Conservation (phyloP, 345 rosid genomes). For the Melastoma malabathricum region DNA sequence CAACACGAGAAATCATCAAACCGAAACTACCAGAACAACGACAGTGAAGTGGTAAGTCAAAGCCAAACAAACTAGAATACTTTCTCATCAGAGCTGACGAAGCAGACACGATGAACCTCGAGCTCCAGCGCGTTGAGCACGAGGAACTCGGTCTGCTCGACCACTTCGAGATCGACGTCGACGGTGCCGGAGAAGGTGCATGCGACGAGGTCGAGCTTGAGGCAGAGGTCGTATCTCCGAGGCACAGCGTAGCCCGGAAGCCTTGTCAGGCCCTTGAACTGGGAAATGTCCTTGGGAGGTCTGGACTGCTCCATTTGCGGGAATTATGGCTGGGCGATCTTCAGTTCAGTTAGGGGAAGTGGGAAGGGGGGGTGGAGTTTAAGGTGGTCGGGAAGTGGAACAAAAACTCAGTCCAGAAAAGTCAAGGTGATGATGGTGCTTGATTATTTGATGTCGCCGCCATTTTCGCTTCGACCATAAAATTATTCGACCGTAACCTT, state of each 20-base stretch:
- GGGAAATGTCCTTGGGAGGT: constrained; percentile 5
- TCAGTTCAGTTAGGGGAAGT: too few species aligned
- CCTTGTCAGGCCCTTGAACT: constrained; percentile 21
- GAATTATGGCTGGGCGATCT: not conserved
- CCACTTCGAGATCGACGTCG: constrained; percentile 11
- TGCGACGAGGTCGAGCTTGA: constrained; percentile 14
- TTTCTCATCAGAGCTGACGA: constrained; percentile 17
- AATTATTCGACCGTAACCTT: too few species aligned
- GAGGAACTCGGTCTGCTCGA: constrained; percentile 17
- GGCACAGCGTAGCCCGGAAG: constrained; percentile 17
- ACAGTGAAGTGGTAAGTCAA: not conserved
- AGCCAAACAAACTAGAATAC: constrained; percentile 4
- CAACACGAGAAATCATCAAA: not conserved
- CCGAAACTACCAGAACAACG: too few species aligned
- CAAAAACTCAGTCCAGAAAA: too few species aligned
- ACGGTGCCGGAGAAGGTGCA: constrained; percentile 23
- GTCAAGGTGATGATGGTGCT: too few species aligned
- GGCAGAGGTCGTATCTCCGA: constrained; percentile 14
- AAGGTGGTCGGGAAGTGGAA: too few species aligned
- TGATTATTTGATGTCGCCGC: too few species aligned
- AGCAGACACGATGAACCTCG: constrained; percentile 13
- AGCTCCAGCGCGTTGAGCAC: constrained; percentile 32
- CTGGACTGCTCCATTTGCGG: constrained; percentile 2
- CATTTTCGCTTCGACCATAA: too few species aligned
- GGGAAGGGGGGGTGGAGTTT: not conserved